Evolutionary conservation across 495 filamentous ascomycete species (phyloP), one percentile per base, ranked within the genome.

Genomic region (Penicillium mononematosum): DNA sequence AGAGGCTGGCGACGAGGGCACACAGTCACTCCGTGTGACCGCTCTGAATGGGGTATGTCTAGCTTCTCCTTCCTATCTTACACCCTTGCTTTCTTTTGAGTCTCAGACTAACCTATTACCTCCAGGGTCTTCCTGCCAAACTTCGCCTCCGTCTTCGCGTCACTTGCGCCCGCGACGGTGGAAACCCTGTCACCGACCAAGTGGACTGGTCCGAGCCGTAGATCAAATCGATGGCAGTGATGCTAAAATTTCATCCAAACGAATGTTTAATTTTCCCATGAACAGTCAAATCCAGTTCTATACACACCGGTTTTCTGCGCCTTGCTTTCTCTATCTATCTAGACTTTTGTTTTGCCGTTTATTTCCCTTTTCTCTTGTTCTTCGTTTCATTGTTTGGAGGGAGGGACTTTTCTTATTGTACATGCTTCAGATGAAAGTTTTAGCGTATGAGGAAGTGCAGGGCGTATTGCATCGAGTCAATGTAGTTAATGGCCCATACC

Each of bases 161-260:
- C 64, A 84, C 84, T 49, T 97, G 89, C 72, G 77, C 81, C 38
- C 88, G 85, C 61, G 86, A 87, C 50, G 81, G 83, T 25, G 79
- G 75, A n/a, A 81, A 82, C 25, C 76, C 85, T 49, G 83, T 95
- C 8, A 88, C 85, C 64, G 95, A 98, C 63, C 91, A 96, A 73
- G 92, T 97, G 55, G 92, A 97, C 77, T 98, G 94, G 94, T 83
- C 86, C 48, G 94, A 98, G 70, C 90, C 91, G 38, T 75, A 45
- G 70, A 51, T 48, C 17, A 32, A 24, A 25, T 45, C 19, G 42
- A 44, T 32, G 42, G 10, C 45, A 32, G 25, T 39, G 42, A 46
- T 46, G 58, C 24, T 42, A 25, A 55, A 61, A 66, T 56, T 47
- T 43, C 53, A 51, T 53, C 46, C 53, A 58, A 56, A 65, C 42